Conservation (phyloP, 2,329 filamentous ascomycete species). For the Colletotrichum chrysophilum region DNA sequence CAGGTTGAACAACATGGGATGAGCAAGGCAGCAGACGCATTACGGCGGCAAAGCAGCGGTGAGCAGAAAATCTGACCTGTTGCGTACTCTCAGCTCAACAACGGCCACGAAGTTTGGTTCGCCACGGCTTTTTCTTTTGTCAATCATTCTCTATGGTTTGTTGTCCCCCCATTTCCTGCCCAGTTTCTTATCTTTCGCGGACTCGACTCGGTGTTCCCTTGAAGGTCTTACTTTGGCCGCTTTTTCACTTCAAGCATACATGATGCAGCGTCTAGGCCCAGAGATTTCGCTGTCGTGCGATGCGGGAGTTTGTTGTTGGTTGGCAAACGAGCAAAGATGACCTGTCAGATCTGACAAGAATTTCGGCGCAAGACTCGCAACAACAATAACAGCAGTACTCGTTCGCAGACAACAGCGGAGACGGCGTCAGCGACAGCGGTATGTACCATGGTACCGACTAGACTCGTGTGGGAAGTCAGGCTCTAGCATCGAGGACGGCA, state of each 20-base stretch:
- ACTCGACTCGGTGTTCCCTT: not conserved
- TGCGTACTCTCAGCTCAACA: not conserved
- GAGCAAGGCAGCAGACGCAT: not conserved
- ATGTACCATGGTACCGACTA: not conserved
- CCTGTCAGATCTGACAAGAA: conserved; percentile 17
- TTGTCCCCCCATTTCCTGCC: not conserved
- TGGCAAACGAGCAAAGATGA: conserved; percentile 11
- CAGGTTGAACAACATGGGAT: not conserved
- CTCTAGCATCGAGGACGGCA: not conserved
- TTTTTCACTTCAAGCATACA: not conserved
- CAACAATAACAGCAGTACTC: not conserved
- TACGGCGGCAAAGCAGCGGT: conserved; percentile 20
- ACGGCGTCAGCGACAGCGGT: not conserved
- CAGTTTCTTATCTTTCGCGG: not conserved
- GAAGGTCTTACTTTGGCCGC: not conserved
- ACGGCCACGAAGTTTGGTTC: not conserved
- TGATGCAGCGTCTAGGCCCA: not conserved
- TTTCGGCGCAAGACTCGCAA: conserved; percentile 9
- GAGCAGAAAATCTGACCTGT: conserved; percentile 17
- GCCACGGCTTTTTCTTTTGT: not conserved
- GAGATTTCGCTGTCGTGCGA: not conserved
- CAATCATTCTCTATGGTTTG: not conserved
- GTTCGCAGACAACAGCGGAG: not conserved
- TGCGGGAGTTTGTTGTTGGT: conserved; percentile 2
- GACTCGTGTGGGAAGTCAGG: not conserved